These are phyloP conservation scores for Rutstroemia sp. DNA, from an alignment of 2,329 filamentous ascomycete species.

Conservation along the genomic window DNA sequence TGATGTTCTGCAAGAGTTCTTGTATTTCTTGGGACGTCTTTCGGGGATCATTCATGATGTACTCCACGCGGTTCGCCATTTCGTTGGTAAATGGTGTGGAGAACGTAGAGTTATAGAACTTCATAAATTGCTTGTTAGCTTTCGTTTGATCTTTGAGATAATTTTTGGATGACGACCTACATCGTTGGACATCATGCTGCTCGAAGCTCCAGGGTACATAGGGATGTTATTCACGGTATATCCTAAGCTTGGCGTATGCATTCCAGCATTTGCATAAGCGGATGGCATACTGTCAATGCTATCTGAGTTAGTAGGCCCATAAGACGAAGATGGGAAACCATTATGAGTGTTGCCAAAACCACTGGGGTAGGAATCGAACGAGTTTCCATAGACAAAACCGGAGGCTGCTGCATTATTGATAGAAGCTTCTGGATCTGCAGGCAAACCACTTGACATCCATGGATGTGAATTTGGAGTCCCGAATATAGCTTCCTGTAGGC, in stretches of 20 bases:
- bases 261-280: not conserved
- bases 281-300: not conserved
- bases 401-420: not conserved
- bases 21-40: slow-evolving; percentile 60
- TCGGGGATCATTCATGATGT: slow-evolving; percentile 36
- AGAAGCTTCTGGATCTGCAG: not conserved
- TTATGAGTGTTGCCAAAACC: slow-evolving; percentile 1
- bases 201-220: not conserved
- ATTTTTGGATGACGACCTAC: slow-evolving; percentile 27
- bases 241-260: not conserved
- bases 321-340: not conserved
- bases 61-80: slow-evolving; percentile 16
- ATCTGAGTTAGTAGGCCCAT: not conserved
- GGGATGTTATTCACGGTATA: slow-evolving; percentile 4
- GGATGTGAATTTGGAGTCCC: slow-evolving; percentile 23
- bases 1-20: slow-evolving; percentile 63
- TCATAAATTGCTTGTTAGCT: slow-evolving; percentile 31
- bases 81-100: slow-evolving; percentile 25
- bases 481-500: slow-evolving; percentile 14
- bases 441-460: slow-evolving; percentile 9
- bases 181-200: not conserved
- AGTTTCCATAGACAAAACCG: not conserved
- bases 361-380: not conserved
- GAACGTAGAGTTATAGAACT: slow-evolving; percentile 26
- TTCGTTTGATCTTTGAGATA: slow-evolving; percentile 32